Conservation (phyloP, 192 early-diverging fungal genomes). For the Podila clonocystis region DNA sequence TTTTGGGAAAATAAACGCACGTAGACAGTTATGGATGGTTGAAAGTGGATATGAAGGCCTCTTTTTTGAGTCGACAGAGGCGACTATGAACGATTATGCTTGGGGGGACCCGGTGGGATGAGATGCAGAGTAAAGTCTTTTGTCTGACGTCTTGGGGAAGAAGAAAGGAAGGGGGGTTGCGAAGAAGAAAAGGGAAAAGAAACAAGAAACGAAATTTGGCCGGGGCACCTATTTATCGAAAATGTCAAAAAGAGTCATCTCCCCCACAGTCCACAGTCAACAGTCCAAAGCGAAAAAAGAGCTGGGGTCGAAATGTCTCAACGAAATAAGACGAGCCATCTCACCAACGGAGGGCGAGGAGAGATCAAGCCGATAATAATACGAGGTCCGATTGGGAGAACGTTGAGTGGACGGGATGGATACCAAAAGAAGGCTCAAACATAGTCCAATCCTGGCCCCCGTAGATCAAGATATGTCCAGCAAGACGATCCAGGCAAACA, state of each 20-base stretch:
- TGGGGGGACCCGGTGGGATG: conserved; percentile 46
- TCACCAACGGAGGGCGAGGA: too few relatives aligned
- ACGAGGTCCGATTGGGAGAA: too few relatives aligned
- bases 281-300: too few relatives aligned
- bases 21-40: background rate
- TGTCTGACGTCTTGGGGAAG: conserved; percentile 3
- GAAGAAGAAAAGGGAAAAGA: conserved; percentile 20
- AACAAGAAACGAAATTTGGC: conserved; percentile 2
- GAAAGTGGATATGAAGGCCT: background rate
- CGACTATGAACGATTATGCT: conserved; percentile 22
- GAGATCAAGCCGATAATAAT: too few relatives aligned
- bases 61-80: conserved; percentile 50
- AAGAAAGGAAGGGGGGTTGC: conserved; percentile 18
- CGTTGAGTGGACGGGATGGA: too few relatives aligned
- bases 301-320: too few relatives aligned
- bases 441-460: too few relatives aligned
- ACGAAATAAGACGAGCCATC: too few relatives aligned
- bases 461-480: too few relatives aligned
- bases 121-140: conserved; percentile 29
- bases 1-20: background rate
- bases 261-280: background rate
- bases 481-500: too few relatives aligned
- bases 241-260: background rate
- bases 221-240: too few relatives aligned
- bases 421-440: too few relatives aligned